These are phyloP conservation scores for Pseudocercospora macadamiae DNA, from an alignment of 2,329 filamentous ascomycete genomes.

Conservation along the genomic window DNA sequence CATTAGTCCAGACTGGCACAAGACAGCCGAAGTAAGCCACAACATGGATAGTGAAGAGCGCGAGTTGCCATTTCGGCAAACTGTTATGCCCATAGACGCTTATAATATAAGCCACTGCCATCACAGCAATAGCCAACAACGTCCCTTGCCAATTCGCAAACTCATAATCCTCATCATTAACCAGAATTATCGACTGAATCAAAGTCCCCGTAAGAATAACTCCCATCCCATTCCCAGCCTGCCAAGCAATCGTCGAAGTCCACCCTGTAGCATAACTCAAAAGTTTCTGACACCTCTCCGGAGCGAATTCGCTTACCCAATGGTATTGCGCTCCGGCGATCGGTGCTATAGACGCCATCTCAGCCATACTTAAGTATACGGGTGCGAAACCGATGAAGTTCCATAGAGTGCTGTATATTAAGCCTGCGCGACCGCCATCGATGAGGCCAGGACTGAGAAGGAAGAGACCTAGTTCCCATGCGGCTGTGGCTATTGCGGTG, in stretches of 20 bases:
- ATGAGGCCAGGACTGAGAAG: conserved; percentile 15
- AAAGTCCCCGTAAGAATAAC: conserved; percentile 26
- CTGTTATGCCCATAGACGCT: conserved; percentile 41
- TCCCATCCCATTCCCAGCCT: conserved; percentile 21
- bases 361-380: conserved; percentile 29
- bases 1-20: conserved; percentile 31
- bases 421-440: conserved; percentile 33
- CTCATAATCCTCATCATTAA: conserved; percentile 47
- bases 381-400: conserved; percentile 30
- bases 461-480: conserved; percentile 24
- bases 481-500: conserved; percentile 22
- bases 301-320: conserved; percentile 33
- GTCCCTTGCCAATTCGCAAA: conserved; percentile 52
- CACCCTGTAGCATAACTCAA: conserved; percentile 20
- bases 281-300: conserved; percentile 22
- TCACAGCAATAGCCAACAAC: conserved; percentile 50
- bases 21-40: conserved; percentile 32
- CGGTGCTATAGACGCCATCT: conserved; percentile 39
- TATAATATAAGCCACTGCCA: conserved; percentile 45
- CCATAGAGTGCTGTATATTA: conserved; percentile 34
- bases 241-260: conserved; percentile 28
- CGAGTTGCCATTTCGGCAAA: conserved; percentile 41
- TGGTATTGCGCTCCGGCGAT: conserved; percentile 26
- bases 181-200: conserved; percentile 33
- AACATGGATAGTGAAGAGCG: conserved; percentile 27